These are phyloP conservation scores for Kentomonas sorsogonicus DNA, from an alignment of 208 protist species.

Conservation along the genomic window DNA sequence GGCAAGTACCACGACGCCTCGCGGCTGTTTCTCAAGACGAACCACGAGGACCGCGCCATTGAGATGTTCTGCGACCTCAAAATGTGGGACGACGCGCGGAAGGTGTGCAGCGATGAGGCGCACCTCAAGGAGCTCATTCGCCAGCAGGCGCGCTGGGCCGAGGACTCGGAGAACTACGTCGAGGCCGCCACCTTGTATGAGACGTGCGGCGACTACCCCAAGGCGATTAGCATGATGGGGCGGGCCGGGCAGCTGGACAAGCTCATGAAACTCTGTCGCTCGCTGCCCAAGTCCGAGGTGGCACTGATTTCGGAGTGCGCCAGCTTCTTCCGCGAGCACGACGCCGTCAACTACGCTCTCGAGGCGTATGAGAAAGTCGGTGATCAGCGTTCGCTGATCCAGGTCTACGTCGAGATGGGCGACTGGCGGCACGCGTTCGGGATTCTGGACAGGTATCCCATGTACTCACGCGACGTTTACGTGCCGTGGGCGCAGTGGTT, in stretches of 20 bases:
- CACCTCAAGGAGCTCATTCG: constrained; percentile 87
- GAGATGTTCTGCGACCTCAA: constrained; percentile 95
- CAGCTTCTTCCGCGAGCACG: constrained; percentile 79
- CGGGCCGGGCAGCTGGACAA: constrained; percentile 77
- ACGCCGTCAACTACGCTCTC: constrained; percentile 72
- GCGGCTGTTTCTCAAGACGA: constrained; percentile 79
- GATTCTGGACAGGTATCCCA: constrained; percentile 75
- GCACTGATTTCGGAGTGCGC: constrained; percentile 80
- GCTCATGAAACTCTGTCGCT: constrained; percentile 83
- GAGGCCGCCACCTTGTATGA: constrained; percentile 89
- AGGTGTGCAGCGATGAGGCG: constrained; percentile 84
- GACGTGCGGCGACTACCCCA: constrained; percentile 76
- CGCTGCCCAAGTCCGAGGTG: constrained; percentile 78
- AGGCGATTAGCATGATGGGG: constrained; percentile 87
- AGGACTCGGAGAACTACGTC: constrained; percentile 88
- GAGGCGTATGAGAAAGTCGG: constrained; percentile 89
- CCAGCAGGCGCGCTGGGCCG: constrained; percentile 89
- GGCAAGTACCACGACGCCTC: constrained; percentile 92
- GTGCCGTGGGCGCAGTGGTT: constrained; percentile 96
- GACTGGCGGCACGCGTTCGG: constrained; percentile 91
- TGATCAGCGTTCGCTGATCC: constrained; percentile 82
- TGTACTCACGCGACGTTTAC: constrained; percentile 89
- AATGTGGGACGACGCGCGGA: constrained; percentile 90
- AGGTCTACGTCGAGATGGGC: constrained; percentile 80
- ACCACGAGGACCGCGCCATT: constrained; percentile 72